Evolutionary conservation across 2,329 filamentous ascomycete genomes (phyloP).

Genomic region (Magnaporthiopsis incrustans): DNA sequence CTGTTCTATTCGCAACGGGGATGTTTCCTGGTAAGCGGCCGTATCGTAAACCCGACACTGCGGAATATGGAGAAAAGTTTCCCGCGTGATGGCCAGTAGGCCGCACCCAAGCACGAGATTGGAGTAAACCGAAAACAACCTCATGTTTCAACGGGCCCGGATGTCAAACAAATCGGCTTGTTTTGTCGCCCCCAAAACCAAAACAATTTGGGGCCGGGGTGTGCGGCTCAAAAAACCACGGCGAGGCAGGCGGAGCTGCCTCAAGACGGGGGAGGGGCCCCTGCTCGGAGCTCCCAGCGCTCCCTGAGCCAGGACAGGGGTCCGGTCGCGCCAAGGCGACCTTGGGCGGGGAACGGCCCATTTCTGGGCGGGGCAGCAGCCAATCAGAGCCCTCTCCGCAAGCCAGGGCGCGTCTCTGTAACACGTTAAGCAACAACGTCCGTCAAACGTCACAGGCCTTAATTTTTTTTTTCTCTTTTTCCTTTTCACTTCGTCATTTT

Average conservation of each 20-base stretch:
- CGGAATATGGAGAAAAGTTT: neutral
- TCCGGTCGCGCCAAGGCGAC: neutral
- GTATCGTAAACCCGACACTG: neutral
- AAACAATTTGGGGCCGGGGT: conserved; percentile 10
- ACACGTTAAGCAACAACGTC: conserved; percentile 29
- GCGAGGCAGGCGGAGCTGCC: neutral
- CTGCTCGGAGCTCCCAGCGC: conserved; percentile 4
- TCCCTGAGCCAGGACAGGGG: conserved; percentile 8
- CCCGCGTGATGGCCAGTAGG: neutral
- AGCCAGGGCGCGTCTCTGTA: conserved; percentile 29
- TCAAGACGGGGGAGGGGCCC: conserved; percentile 1
- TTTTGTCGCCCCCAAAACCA: conserved; percentile 15
- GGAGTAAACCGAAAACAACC: conserved; percentile 20
- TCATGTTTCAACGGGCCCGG: conserved; percentile 25
- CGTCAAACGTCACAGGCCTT: conserved; percentile 31
- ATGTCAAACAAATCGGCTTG: conserved; percentile 17
- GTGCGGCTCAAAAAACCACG: neutral
- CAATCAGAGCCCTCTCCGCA: conserved; percentile 21
- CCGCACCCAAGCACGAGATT: neutral
- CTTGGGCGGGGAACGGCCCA: neutral
- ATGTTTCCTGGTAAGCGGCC: neutral
- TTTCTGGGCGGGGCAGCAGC: conserved; percentile 9
- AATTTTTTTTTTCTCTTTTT: conserved; percentile 4
- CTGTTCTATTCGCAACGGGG: neutral
- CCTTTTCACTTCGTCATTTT: no score